Evolutionary conservation across 1,284 basidiomycete genomes (phyloP), one percentile per base, ranked within the genome.

Genomic region (Rhodotorula sp.): DNA sequence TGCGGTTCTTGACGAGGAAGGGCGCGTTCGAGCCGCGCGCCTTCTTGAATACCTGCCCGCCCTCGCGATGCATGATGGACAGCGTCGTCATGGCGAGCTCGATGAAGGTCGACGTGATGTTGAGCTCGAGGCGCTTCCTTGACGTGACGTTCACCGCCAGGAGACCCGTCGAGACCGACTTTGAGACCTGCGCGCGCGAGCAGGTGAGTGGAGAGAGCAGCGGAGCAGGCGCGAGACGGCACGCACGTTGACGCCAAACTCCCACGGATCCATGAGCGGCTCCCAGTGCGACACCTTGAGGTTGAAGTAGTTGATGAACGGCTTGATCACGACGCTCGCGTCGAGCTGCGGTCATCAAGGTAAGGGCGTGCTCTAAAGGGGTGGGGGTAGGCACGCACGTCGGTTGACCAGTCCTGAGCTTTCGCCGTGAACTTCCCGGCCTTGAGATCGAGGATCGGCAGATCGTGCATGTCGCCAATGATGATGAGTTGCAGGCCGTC

Each of bases 191-290:
- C 84, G 87, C 10, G 83, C 79, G 36, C 59, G 4, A 22, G 34
- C 41, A 19, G n/a, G 17, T 21, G 22, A 22, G 6, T 36, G 2
- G 44, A 36, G 61, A 17, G 19, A 56, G 58, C 13, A 29, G 3
- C 29, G 22, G 6, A 7, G 32, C 12, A 21, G 32, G 29, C 44
- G 48, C 57, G 34, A 37, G 0, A 44, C 29, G 17, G 50, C 13
- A 60, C 70, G 71, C 80, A 93, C 92, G 68, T 86, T 85, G 61
- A 92, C 82, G 41, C 90, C 88, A 77, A 97, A 91, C 36, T 88
- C 90, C 96, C 97, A 99, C 1, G 97, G 97, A 80, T 99, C 97
- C 78, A 98, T 92, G 64, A 99, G 83, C n/a, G 97, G 97, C 82
- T 99, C 97, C 93, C 97, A 99, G 80, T 99, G 94, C 60, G 97